Base-by-base conservation (phyloP, 2,329 filamentous ascomycete species). In the Dothiorella sarmentorum region DNA sequence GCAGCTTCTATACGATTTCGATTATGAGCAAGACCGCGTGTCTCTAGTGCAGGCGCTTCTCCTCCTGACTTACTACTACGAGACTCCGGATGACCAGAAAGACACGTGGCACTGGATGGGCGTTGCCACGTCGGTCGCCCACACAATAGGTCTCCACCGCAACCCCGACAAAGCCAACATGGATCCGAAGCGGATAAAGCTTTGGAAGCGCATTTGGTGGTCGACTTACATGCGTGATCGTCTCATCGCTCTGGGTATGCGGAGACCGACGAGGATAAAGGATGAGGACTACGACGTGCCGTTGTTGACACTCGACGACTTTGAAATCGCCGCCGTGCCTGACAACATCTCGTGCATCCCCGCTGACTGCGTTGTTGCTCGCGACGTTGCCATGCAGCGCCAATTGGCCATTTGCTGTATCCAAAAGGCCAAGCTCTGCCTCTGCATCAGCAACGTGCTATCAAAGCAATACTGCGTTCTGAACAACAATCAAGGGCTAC, bases 101-200 rank as follows among this genome's bases (percentile, higher is more conserved):
- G 93, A 97, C 71, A 97, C 92, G 44, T 97, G 93, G 90, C 92
- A 97, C 71, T 97, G 92, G 93, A 96, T 97, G 90, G 93, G 93
- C 17, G 90, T 97, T 35, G 93, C 92, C 40, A 90, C 96, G 61
- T 96, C 92, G 11, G 79, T 97, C 45, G 92, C 91, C 55, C 91
- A 96, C 72, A 96, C 92, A 11, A 96, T 97, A 63, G 92, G 93
- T 5, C 81, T 97, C 17, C 91, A 97, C 73, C 88, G 92, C 62
- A 90, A 96, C 67, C 91, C 91, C 2, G 83, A 83, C 27, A 88
- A 86, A 59, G 91, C 89, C 7, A 86, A 84, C 65, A 90, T 96
- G 83, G 82, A 88, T 37, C 74, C 77, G 3, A 81, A 84, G 56
- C 88, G 89, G 67, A 89, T 91, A 69, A 90, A 86, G 67, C 78